These are phyloP conservation scores for Xylaria sp. DNA, from an alignment of 2,329 filamentous ascomycete species.

Conservation along the genomic window DNA sequence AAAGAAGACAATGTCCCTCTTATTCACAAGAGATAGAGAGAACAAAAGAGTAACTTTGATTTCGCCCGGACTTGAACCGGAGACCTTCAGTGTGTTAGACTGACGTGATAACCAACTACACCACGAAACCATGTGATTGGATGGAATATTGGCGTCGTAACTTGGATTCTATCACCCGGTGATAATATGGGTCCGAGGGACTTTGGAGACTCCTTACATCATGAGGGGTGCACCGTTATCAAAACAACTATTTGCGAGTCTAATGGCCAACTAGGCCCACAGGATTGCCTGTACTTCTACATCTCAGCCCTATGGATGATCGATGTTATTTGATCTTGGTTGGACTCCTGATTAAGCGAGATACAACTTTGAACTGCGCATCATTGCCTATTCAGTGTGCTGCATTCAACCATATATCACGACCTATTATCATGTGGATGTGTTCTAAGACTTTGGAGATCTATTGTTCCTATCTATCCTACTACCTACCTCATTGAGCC, in stretches of 20 bases:
- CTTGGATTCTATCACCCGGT: too few relatives aligned
- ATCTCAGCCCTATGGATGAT: slow-evolving; percentile 1
- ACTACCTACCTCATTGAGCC: slow-evolving; percentile 2
- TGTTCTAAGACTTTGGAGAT: slow-evolving; percentile 9
- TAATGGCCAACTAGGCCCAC: not conserved
- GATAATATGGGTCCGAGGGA: too few relatives aligned
- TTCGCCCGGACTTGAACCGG: slow-evolving; percentile 50
- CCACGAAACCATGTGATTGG: slow-evolving; percentile 50
- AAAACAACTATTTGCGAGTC: too few relatives aligned
- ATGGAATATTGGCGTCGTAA: too few relatives aligned
- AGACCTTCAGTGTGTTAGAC: slow-evolving; percentile 57
- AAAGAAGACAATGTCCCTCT: too few relatives aligned
- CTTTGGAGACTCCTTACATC: too few relatives aligned
- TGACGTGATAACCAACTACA: slow-evolving; percentile 61
- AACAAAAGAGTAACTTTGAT: slow-evolving; percentile 37
- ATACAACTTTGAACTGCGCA: not conserved
- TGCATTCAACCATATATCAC: not conserved
- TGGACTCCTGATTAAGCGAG: not conserved
- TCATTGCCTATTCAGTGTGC: slow-evolving; percentile 1
- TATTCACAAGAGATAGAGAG: not conserved
- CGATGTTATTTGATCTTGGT: not conserved
- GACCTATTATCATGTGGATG: slow-evolving; percentile 2
- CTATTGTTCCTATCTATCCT: not conserved
- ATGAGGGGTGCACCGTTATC: not conserved
- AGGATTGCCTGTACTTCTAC: not conserved